Conservation (phyloP, 768 basidiomycete genomes). For the Naematelia encephala region DNA sequence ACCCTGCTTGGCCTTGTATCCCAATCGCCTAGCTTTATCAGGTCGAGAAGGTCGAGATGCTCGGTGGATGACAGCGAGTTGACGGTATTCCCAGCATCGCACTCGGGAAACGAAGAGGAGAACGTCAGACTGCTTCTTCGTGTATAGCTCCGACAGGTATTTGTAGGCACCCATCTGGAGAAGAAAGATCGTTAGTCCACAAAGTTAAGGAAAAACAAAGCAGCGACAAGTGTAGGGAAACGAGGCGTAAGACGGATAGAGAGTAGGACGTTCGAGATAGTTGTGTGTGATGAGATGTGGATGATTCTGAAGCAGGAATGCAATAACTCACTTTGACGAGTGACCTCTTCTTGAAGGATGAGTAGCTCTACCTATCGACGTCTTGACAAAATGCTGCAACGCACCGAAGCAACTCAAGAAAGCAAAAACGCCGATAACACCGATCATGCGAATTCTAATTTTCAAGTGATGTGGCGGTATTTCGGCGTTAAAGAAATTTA, state of each 20-base stretch:
- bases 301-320: too few species aligned
- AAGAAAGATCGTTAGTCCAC: not conserved
- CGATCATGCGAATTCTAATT: too few species aligned
- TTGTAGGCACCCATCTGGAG: slow-evolving; percentile 55
- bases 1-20: slow-evolving; percentile 99
- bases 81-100: slow-evolving; percentile 98
- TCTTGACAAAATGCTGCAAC: not conserved
- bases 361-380: not conserved
- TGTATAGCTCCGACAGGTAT: slow-evolving; percentile 95
- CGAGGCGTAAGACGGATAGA: too few species aligned
- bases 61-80: slow-evolving; percentile 96
- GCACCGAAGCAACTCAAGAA: not conserved
- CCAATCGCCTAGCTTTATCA: slow-evolving; percentile 96
- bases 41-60: slow-evolving; percentile 97
- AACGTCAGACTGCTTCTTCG: slow-evolving; percentile 67
- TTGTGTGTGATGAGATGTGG: too few species aligned
- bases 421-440: not conserved
- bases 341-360: not conserved
- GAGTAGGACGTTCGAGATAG: too few species aligned
- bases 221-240: too few species aligned
- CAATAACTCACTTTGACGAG: not conserved
- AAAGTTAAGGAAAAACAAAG: not conserved
- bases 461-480: too few species aligned
- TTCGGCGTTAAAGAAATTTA: not conserved
- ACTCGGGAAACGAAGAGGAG: slow-evolving; percentile 97